Evolutionary conservation across 768 basidiomycete genomes (phyloP).

Genomic region (Lyophyllum shimeji): DNA sequence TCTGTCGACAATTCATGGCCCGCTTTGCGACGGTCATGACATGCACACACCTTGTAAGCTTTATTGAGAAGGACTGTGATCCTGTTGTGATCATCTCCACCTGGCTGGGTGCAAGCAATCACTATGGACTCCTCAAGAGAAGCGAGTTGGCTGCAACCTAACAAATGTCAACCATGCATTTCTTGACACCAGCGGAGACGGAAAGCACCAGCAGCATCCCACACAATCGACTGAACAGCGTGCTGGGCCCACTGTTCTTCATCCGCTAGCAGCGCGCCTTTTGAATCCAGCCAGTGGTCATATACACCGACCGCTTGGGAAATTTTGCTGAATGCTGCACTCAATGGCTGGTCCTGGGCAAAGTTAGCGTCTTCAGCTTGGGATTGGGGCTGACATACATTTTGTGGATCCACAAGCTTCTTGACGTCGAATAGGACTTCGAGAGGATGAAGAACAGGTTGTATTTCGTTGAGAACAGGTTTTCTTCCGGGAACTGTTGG

Average conservation of each 20-base stretch:
- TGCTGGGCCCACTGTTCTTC: slow-evolving; percentile 72
- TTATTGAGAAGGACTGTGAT: slow-evolving; percentile 62
- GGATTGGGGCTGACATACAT: slow-evolving; percentile 38
- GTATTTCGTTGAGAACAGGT: slow-evolving; percentile 67
- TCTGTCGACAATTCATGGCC: slow-evolving; percentile 34
- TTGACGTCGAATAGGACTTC: slow-evolving; percentile 77
- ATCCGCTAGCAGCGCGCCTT: slow-evolving; percentile 46
- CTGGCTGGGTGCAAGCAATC: slow-evolving; percentile 59
- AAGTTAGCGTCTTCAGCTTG: background rate
- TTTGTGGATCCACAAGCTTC: slow-evolving; percentile 69
- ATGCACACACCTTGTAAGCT: slow-evolving; percentile 58
- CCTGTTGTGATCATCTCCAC: slow-evolving; percentile 59
- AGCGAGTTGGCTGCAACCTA: slow-evolving; percentile 69
- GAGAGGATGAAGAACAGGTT: slow-evolving; percentile 71
- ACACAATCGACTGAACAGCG: slow-evolving; percentile 70
- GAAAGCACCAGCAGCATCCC: slow-evolving; percentile 64
- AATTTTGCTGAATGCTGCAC: slow-evolving; percentile 67
- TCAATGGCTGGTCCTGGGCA: slow-evolving; percentile 66
- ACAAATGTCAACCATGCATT: slow-evolving; percentile 5
- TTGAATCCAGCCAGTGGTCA: slow-evolving; percentile 69
- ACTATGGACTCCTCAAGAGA: slow-evolving; percentile 69
- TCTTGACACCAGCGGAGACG: background rate
- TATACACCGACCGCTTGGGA: slow-evolving; percentile 65
- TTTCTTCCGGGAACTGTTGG: slow-evolving; percentile 43
- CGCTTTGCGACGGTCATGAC: background rate